These are phyloP conservation scores for Colletotrichum gigasporum DNA, from an alignment of 2,329 filamentous ascomycete genomes.

Conservation along the genomic window DNA sequence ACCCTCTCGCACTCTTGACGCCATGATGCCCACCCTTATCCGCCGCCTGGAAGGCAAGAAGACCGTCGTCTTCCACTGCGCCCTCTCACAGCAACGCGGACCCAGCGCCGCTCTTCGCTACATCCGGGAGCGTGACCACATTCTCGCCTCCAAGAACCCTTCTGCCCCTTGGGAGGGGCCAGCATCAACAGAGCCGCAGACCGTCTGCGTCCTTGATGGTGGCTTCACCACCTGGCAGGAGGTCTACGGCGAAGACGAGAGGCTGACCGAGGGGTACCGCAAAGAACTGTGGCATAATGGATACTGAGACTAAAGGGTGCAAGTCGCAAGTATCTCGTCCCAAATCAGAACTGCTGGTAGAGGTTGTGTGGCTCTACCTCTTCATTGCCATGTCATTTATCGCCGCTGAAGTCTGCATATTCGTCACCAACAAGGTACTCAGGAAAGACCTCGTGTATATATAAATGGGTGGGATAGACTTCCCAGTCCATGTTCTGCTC, in stretches of 20 bases:
- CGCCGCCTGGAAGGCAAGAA: slow-evolving; percentile 80
- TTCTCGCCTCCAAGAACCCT: slow-evolving; percentile 38
- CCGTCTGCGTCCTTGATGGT: slow-evolving; percentile 81
- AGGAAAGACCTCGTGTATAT: too few relatives aligned
- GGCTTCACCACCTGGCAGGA: slow-evolving; percentile 94
- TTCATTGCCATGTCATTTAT: too few relatives aligned
- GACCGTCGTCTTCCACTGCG: slow-evolving; percentile 93
- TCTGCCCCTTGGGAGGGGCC: slow-evolving; percentile 4
- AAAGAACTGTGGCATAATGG: slow-evolving; percentile 84
- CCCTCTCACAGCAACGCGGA: slow-evolving; percentile 88
- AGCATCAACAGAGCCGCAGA: slow-evolving; percentile 60
- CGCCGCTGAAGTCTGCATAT: too few relatives aligned
- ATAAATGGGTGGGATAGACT: too few relatives aligned
- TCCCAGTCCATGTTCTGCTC: too few relatives aligned
- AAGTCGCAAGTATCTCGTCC: too few relatives aligned
- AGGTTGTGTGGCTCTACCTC: too few relatives aligned
- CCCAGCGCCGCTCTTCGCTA: slow-evolving; percentile 86
- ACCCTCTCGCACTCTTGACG: slow-evolving; percentile 77
- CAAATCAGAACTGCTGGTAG: too few relatives aligned
- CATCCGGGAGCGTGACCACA: slow-evolving; percentile 72
- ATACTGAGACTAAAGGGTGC: slow-evolving; percentile 45
- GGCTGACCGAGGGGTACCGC: slow-evolving; percentile 83
- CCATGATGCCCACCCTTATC: slow-evolving; percentile 83
- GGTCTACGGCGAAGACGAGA: slow-evolving; percentile 78
- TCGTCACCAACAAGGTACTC: too few relatives aligned